phyloP scores from a whole-genome alignment of 2,329 filamentous ascomycete genomes.

The Leptographium wingfieldii region DNA sequence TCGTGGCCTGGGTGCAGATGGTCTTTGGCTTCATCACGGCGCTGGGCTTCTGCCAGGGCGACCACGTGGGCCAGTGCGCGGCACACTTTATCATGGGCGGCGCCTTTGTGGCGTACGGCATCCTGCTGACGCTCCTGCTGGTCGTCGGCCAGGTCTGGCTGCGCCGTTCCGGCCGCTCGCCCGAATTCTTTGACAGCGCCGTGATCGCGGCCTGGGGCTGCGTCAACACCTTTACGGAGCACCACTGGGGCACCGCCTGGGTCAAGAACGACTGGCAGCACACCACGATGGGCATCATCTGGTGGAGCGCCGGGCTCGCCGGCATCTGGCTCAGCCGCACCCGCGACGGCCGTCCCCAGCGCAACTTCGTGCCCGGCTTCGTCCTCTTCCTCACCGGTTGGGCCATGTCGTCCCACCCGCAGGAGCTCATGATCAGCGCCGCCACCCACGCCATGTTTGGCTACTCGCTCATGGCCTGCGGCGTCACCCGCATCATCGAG shows the following conservation, averaged over 20 bases:
- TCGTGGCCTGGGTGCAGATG: constrained; percentile 87
- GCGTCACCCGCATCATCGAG: constrained; percentile 74
- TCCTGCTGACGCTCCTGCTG: constrained; percentile 73
- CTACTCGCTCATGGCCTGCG: constrained; percentile 88
- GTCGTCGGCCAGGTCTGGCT: constrained; percentile 85
- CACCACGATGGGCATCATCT: constrained; percentile 98
- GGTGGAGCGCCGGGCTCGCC: constrained; percentile 88
- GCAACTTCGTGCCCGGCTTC: constrained; percentile 86
- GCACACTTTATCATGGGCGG: constrained; percentile 99
- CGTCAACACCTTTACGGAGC: constrained; percentile 96
- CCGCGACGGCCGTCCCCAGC: constrained; percentile 71
- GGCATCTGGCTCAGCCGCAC: constrained; percentile 86
- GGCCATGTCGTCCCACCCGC: constrained; percentile 88
- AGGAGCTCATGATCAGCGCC: constrained; percentile 69
- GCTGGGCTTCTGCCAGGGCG: constrained; percentile 82
- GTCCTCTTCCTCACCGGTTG: constrained; percentile 88
- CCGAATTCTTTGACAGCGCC: constrained; percentile 91
- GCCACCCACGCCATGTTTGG: constrained; percentile 86
- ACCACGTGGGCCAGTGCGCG: constrained; percentile 82
- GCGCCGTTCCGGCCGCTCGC: constrained; percentile 66
- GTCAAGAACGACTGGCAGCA: constrained; percentile 92
- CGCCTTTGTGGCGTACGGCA: constrained; percentile 89
- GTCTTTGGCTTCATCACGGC: constrained; percentile 88
- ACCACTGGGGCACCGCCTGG: constrained; percentile 84
- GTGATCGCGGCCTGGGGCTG: constrained; percentile 93